Evolutionary conservation across 441 rosid species (phyloP), one percentile per base, ranked within the genome.

Genomic region (Pelargonium fulgidum): DNA sequence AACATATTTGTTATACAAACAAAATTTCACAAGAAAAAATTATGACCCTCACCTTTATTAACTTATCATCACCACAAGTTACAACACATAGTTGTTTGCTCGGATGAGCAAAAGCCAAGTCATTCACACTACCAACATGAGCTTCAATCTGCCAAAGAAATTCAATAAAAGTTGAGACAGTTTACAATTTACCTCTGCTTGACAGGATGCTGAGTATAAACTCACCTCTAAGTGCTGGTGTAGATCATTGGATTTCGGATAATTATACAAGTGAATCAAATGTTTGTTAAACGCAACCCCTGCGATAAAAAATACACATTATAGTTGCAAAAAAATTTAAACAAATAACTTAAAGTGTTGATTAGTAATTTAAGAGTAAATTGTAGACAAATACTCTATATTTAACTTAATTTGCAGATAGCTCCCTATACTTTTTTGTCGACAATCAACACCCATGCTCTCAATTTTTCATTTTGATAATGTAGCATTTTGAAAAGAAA

Each of bases 21-120:
- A 19, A 29, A 62, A 50, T 70, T 36, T 16, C 59, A 36, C 20
- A 59, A 29, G 17, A 78, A 39, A 67, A 72, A 6, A 6, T 39
- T 8, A n/a, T 47, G 65, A 59, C 6, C 64, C 77, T 75, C 59
- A 87, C 98, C 92, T 90, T 93, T 77, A 93, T 86, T 71, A 85
- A 75, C 78, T 85, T 90, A 74, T 93, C 98, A 72, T 91, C 95
- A 80, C 96, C 97, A 80, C 98, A 93, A 24, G 96, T 91, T 70
- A 93, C 92, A 26, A 93, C 84, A 73, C 96, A 91, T 17, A 82
- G 74, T 75, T 87, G 92, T 76, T 86, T 87, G 87, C 82, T 89
- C 68, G 90, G 95, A 81, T 81, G 80, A 74, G 95, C 90, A 81
- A 93, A 93, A 76, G 96, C 95, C 74, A 93, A 77, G 85, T 93